phyloP scores from a whole-genome alignment of 2,329 filamentous ascomycete species.

The Furcasterigmium sp. region DNA sequence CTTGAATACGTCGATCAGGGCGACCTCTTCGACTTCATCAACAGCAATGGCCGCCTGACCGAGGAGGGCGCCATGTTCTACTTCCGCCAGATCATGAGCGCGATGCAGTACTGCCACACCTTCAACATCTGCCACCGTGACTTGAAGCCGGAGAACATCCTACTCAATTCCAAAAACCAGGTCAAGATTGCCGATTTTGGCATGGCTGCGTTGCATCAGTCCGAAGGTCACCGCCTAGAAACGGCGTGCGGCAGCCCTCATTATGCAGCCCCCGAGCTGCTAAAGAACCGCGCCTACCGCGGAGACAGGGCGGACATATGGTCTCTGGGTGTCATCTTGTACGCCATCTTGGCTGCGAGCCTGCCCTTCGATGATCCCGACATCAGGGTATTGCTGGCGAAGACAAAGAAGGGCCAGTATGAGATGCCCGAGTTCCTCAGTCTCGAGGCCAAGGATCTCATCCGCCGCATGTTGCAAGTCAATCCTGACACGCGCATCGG shows the following conservation, averaged over 20 bases:
- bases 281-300: conserved; percentile 70
- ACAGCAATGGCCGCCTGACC: conserved; percentile 62
- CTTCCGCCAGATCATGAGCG: conserved; percentile 90
- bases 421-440: conserved; percentile 59
- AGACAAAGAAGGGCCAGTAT: conserved; percentile 56
- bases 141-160: conserved; percentile 93
- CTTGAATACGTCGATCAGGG: conserved; percentile 80
- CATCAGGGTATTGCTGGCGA: conserved; percentile 55
- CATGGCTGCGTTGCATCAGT: conserved; percentile 89
- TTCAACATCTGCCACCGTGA: conserved; percentile 96
- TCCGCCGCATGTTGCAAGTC: conserved; percentile 71
- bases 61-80: conserved; percentile 80
- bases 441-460: conserved; percentile 68
- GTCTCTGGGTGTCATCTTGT: conserved; percentile 89
- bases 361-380: conserved; percentile 76
- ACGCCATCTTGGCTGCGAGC: conserved; percentile 75
- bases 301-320: conserved; percentile 88
- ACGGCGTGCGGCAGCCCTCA: conserved; percentile 96
- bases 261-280: conserved; percentile 90
- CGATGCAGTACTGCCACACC: conserved; percentile 85
- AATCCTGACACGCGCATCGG: conserved; percentile 75
- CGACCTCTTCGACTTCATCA: conserved; percentile 86
- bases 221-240: conserved; percentile 68
- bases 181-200: conserved; percentile 97
- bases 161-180: conserved; percentile 68